Percentiles rank a stretch among this genome's conserved stretches.
These are phyloP conservation scores for Eimeria praecox DNA, from an alignment of 169 alveolate species.

Conservation along the genomic window DNA sequence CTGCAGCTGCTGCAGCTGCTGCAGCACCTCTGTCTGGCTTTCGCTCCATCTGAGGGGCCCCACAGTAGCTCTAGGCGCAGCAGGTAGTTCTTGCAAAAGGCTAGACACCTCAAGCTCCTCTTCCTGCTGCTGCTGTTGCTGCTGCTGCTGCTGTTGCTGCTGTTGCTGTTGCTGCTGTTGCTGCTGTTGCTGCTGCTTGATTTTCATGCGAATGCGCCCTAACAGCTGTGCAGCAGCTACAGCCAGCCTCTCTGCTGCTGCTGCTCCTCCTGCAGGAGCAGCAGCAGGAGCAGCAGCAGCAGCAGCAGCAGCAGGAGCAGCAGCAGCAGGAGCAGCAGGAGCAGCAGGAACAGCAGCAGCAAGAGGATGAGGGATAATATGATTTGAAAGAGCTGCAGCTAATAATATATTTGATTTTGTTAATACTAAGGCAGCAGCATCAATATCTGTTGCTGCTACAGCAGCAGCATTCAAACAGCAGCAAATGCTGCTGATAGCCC, in stretches of 20 bases:
- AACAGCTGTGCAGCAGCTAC: constrained; percentile 13
- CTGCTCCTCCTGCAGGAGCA: not conserved
- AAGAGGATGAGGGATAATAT: not conserved
- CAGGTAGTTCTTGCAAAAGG: not conserved
- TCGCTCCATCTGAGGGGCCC: constrained; percentile 64
- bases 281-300: not conserved
- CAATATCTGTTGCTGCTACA: constrained; percentile 1
- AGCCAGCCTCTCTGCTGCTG: constrained; percentile 24
- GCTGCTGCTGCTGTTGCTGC: constrained; percentile 22
- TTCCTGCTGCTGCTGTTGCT: constrained; percentile 3
- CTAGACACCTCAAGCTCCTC: constrained; percentile 4
- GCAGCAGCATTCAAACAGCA: not conserved
- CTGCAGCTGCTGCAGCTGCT: constrained; percentile 50
- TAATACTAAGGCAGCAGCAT: constrained; percentile 14
- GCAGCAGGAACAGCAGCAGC: constrained; percentile 21
- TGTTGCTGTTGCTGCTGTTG: no score
- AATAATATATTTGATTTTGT: not conserved
- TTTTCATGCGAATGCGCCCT: not conserved
- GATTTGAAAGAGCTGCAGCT: not conserved
- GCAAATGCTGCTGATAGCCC: constrained; percentile 55
- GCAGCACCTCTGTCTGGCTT: not conserved
- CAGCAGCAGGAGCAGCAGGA: not conserved
- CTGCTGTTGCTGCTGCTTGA: not conserved
- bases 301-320: not conserved
- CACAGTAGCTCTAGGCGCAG: not conserved